Evolutionary conservation across 352 stramenopile species (phyloP), one percentile per base, ranked within the genome.

Genomic region (Globisporangium cederbergense): DNA sequence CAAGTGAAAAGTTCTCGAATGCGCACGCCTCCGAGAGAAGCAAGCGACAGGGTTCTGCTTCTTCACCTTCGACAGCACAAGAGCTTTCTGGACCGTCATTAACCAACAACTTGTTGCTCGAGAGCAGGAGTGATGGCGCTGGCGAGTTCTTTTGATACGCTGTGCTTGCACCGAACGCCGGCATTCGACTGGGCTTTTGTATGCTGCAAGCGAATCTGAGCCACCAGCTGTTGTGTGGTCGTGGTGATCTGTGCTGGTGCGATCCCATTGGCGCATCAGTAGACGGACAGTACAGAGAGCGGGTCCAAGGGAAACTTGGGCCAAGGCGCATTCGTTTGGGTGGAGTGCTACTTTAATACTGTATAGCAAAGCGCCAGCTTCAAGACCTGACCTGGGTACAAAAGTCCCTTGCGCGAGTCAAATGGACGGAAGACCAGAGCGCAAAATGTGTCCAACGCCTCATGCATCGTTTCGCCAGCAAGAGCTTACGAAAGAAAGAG

Each of bases 31-130:
- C 42, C 10, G 9, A 5, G 38, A 45, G 20, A 25, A 16, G 30
- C 10, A 52, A 52, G 46, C 47, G 45, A 57, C 25, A 63, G 43
- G 58, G 18, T 14, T 18, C 18, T 20, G 34, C 6, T 36, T 45
- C 36, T 20, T 55, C 40, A 25, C 9, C 14, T n/a, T 40, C 32
- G 53, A 9, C 43, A 43, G 3, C 60, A 60, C 60, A 66, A 60
- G 50, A 66, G 60, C 40, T 66, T 66, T 66, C 60, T 60, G 60
- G 60, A 66, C 60, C 49, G 25, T 59, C 60, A 66, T 53, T 60
- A 4, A n/a, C 22, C 46, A 58, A 25, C 22, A 25, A 25, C 22
- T 25, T 51, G 11, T 2, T 40, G 4, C 22, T 25, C 22, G 22
- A 25, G 22, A 25, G 5, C 8, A 20, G n/a, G 57, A 62, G 32